Evolutionary conservation across 306 rosid species (phyloP), one percentile per base, ranked within the genome.

Genomic region (Lupinus albus): DNA sequence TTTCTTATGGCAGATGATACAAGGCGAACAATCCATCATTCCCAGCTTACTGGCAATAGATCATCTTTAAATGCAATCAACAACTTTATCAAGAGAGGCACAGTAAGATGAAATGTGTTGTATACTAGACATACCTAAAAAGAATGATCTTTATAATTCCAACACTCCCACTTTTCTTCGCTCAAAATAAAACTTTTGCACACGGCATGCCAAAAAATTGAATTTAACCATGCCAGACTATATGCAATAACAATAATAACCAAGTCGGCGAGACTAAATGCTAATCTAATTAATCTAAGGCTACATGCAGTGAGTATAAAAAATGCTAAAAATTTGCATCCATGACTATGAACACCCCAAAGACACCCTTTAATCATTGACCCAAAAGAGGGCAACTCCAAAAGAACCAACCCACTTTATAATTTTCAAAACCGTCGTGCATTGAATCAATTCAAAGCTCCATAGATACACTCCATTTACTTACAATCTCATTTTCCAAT

Each of bases 141-240:
- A 63, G 25, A 52, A 61, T 17, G 14, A 42, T 6, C 18, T 6
- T 62, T 53, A 56, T 60, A 44, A 44, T 46, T 54, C 41, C 47
- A 64, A 73, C 18, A 45, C 11, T 64, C 11, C 54, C 67, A 20
- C 42, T 53, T 18, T 45, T 32, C n/a, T 11, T 12, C 51, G 45
- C 30, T 25, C 4, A 42, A 42, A 62, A 11, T 0, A 28, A 64
- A 53, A 47, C 25, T 33, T 12, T 64, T n/a, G 47, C 61, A 30
- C 62, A 66, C 54, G 14, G 48, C 42, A 56, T 15, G 36, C 14
- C 21, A 17, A 6, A 56, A 17, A n/a, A 57, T n/a, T 8, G 14
- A 75, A 57, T 4, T 18, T 11, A 33, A 62, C 1, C 33, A 38
- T 42, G n/a, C 16, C 0, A 52, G 17, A 53, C 30, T 30, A 30